These are phyloP conservation scores for Aspergillus egyptiacus DNA, from an alignment of 495 filamentous ascomycete species.

Conservation along the genomic window DNA sequence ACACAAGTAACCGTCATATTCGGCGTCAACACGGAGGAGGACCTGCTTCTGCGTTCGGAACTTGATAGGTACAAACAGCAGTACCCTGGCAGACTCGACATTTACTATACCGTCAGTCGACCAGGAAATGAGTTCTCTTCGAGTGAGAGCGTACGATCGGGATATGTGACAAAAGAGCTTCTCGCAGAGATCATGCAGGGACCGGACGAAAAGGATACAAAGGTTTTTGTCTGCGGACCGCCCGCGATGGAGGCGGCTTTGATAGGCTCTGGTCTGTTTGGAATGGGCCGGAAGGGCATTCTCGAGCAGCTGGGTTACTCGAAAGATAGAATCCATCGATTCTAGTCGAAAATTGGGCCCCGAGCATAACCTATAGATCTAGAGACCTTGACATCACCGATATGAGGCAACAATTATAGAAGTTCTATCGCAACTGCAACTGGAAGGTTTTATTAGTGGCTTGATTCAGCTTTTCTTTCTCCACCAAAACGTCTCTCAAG, in stretches of 20 bases:
- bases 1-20: conserved; percentile 61
- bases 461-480: too few relatives aligned
- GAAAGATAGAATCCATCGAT: conserved; percentile 3
- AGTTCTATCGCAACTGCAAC: too few relatives aligned
- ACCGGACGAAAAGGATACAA: conserved; percentile 36
- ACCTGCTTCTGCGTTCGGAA: conserved; percentile 53
- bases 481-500: too few relatives aligned
- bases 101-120: conserved; percentile 52
- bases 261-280: conserved; percentile 29
- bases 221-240: conserved; percentile 63
- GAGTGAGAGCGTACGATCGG: conserved; percentile 34
- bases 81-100: conserved; percentile 53
- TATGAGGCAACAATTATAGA: too few relatives aligned
- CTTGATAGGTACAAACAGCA: conserved; percentile 46
- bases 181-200: conserved; percentile 43
- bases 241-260: conserved; percentile 56
- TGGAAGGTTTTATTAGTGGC: too few relatives aligned
- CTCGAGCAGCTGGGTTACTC: neutral
- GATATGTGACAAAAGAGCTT: conserved; percentile 51
- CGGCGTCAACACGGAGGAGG: conserved; percentile 57
- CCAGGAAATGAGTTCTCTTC: conserved; percentile 24
- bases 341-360: neutral
- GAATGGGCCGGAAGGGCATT: neutral
- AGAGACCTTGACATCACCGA: too few relatives aligned
- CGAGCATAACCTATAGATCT: neutral